Conservation (phyloP, 2,329 filamentous ascomycete genomes). For the Diaporthe ampelina region DNA sequence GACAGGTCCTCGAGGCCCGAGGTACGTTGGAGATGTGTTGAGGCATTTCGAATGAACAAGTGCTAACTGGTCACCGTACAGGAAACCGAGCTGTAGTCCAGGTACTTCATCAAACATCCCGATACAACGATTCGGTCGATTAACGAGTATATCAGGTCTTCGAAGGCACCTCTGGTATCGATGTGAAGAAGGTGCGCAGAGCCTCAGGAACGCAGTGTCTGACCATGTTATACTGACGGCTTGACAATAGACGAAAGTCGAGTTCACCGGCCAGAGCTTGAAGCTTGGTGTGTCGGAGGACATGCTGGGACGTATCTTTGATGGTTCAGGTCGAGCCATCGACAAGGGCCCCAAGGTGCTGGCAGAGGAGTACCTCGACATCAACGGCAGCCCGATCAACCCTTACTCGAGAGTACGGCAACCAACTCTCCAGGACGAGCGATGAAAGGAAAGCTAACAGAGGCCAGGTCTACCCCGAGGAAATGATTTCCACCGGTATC, state of each 20-base stretch:
- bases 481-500: slow-evolving; percentile 99
- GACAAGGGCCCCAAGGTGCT: slow-evolving; percentile 99
- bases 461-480: slow-evolving; percentile 91
- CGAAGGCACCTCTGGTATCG: slow-evolving; percentile 95
- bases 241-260: slow-evolving; percentile 85
- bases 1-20: slow-evolving; percentile 97
- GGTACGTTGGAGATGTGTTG: slow-evolving; percentile 66
- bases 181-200: slow-evolving; percentile 91
- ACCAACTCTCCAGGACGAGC: slow-evolving; percentile 10
- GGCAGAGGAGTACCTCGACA: slow-evolving; percentile 97
- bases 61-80: slow-evolving; percentile 53
- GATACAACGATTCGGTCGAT: slow-evolving; percentile 39
- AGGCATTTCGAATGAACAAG: slow-evolving; percentile 33
- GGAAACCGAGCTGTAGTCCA: slow-evolving; percentile 95
- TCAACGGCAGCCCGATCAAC: slow-evolving; percentile 99
- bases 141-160: slow-evolving; percentile 78
- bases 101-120: slow-evolving; percentile 64
- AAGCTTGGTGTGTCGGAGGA: slow-evolving; percentile 99
- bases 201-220: not conserved
- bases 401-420: slow-evolving; percentile 89
- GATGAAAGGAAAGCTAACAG: slow-evolving; percentile 42
- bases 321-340: slow-evolving; percentile 97
- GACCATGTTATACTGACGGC: slow-evolving; percentile 33
- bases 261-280: slow-evolving; percentile 96
- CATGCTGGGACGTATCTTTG: slow-evolving; percentile 99